Evolutionary conservation across 73 alveolate genomes (phyloP).

Genomic region (Urostyla sp.): DNA sequence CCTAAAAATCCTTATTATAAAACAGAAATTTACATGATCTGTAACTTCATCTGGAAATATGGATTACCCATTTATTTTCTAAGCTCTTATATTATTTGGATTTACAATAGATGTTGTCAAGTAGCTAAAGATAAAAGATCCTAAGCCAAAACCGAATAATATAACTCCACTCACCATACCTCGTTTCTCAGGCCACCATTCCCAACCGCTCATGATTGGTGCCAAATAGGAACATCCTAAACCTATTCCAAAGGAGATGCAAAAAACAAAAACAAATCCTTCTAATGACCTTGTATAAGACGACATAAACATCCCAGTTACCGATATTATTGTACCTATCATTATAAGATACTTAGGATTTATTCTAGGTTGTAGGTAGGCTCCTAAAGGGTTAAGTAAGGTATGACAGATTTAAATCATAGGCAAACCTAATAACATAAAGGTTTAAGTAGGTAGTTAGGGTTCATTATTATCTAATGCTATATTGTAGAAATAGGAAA

Average conservation of each 20-base stretch:
- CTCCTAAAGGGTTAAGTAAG: constrained; percentile 62
- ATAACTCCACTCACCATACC: constrained; percentile 64
- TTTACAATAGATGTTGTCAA: constrained; percentile 37
- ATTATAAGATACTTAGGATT: constrained; percentile 34
- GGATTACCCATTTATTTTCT: constrained; percentile 46
- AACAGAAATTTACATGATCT: constrained; percentile 5
- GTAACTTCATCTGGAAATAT: constrained; percentile 2
- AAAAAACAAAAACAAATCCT: constrained; percentile 10
- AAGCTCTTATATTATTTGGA: constrained; percentile 18
- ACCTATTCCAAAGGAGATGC: constrained; percentile 51
- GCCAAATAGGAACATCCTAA: constrained; percentile 35
- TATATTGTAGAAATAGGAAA: constrained; percentile 54
- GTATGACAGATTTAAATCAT: no score
- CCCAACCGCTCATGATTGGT: constrained; percentile 53
- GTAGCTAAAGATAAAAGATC: constrained; percentile 46
- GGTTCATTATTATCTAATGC: no score
- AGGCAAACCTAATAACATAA: background rate
- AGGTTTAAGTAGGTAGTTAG: background rate
- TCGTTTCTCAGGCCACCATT: constrained; percentile 49
- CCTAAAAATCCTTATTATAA: constrained; percentile 40
- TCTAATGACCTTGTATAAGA: constrained; percentile 10
- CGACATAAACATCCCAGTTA: constrained; percentile 6
- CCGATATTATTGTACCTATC: constrained; percentile 32
- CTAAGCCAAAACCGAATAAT: constrained; percentile 58
- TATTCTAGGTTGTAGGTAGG: constrained; percentile 9